These are phyloP conservation scores for Phytophthora hybrid DNA, from an alignment of 352 stramenopile species.

Conservation along the genomic window DNA sequence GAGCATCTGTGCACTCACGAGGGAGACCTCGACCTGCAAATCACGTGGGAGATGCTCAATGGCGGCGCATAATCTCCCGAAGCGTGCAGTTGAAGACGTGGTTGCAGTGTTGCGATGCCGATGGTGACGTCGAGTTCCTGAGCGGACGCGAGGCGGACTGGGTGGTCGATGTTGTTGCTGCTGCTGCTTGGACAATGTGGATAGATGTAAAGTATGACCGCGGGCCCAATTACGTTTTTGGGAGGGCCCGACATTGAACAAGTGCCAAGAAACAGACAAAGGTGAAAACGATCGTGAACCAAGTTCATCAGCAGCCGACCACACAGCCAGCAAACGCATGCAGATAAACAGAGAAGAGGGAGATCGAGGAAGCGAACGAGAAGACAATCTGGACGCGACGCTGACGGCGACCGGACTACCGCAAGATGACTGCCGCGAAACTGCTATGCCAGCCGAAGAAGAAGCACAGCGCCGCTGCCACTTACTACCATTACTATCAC, in stretches of 20 bases:
- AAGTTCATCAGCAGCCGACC: conserved; percentile 16
- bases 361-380: conserved; percentile 1
- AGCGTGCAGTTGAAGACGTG: conserved; percentile 18
- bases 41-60: conserved; percentile 88
- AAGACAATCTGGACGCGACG: neutral
- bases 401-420: neutral
- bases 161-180: conserved; percentile 8
- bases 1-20: conserved; percentile 86
- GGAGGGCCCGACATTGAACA: conserved; percentile 37
- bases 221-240: conserved; percentile 29
- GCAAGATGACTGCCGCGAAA: conserved; percentile 16
- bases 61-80: conserved; percentile 42
- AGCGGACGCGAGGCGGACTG: conserved; percentile 4
- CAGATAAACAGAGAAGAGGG: conserved; percentile 1
- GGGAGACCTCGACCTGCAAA: conserved; percentile 84
- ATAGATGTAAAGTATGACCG: conserved; percentile 60
- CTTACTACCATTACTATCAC: conserved; percentile 33
- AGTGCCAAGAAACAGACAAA: conserved; percentile 25
- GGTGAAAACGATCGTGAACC: conserved; percentile 27
- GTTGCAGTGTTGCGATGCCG: conserved; percentile 3
- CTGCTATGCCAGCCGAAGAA: conserved; percentile 14
- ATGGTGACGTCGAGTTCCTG: neutral
- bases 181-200: conserved; percentile 37
- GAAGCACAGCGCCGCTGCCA: conserved; percentile 12
- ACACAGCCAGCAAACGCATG: neutral